These are phyloP conservation scores for Cryphonectria japonica DNA, from an alignment of 2,329 filamentous ascomycete genomes.

Conservation along the genomic window DNA sequence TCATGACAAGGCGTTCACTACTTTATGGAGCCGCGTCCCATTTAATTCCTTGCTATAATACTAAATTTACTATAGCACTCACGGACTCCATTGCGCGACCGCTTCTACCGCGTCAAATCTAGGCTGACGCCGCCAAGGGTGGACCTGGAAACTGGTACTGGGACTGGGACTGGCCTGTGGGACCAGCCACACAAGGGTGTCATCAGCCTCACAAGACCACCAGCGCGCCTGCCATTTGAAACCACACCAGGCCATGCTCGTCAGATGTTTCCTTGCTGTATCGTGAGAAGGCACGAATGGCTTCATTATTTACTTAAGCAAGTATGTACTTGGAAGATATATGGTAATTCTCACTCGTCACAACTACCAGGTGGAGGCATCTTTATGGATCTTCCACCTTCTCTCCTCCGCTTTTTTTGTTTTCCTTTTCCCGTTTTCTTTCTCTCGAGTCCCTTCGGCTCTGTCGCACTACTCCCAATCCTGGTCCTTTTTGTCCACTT, in stretches of 20 bases:
- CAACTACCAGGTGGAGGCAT: neutral
- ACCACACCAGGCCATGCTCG: neutral
- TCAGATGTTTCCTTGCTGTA: neutral
- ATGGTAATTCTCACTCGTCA: neutral
- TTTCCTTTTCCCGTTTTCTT: neutral
- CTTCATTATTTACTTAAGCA: neutral
- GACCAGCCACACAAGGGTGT: constrained; percentile 1
- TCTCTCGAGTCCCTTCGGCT: neutral
- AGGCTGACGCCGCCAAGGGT: constrained; percentile 3
- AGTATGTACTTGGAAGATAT: neutral
- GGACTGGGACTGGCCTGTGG: neutral
- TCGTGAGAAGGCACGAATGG: neutral
- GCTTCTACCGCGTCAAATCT: constrained; percentile 15
- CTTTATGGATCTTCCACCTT: neutral
- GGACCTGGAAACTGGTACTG: neutral
- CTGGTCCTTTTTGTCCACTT: neutral
- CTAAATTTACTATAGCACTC: neutral
- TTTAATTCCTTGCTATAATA: neutral
- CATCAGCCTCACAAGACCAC: constrained; percentile 10
- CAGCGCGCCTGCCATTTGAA: neutral
- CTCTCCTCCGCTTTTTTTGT: neutral
- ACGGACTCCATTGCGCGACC: neutral
- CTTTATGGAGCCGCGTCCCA: neutral
- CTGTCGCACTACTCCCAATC: neutral
- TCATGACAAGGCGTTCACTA: neutral